Evolutionary conservation across 441 rosid genomes (phyloP).

Genomic region (Pelargonium myrrhifolium): DNA sequence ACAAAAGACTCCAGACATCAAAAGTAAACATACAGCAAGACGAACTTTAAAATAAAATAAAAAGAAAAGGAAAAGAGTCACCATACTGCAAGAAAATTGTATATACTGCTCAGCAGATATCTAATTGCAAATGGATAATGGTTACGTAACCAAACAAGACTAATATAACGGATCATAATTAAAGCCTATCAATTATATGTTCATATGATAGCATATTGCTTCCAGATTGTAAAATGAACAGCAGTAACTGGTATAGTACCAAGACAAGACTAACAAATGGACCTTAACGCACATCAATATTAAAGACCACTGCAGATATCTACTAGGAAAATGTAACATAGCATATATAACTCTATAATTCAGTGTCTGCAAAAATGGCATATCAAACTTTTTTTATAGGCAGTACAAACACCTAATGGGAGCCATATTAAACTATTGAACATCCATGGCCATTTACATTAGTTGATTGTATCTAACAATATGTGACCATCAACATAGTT

Average conservation of each 20-base stretch:
- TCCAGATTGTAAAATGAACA: background rate
- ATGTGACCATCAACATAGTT: background rate
- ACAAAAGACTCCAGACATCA: background rate
- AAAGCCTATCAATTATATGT: background rate
- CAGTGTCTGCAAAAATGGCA: conserved; percentile 1
- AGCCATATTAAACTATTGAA: no score
- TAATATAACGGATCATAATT: background rate
- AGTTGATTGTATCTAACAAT: background rate
- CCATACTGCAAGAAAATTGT: background rate
- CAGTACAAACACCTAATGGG: no score
- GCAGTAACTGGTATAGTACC: background rate
- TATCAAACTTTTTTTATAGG: no score
- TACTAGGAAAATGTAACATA: background rate
- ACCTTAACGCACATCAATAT: background rate
- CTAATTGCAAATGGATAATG: background rate
- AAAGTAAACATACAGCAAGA: conserved; percentile 1
- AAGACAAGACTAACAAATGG: background rate
- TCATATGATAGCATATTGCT: background rate
- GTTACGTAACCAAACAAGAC: background rate
- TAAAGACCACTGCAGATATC: background rate
- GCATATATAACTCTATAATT: background rate
- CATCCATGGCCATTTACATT: background rate
- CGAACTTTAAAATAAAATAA: background rate
- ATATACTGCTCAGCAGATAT: background rate
- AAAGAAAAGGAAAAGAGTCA: background rate